Evolutionary conservation across 106 monocot genomes (phyloP).

Genomic region (Amphibolis antarctica): DNA sequence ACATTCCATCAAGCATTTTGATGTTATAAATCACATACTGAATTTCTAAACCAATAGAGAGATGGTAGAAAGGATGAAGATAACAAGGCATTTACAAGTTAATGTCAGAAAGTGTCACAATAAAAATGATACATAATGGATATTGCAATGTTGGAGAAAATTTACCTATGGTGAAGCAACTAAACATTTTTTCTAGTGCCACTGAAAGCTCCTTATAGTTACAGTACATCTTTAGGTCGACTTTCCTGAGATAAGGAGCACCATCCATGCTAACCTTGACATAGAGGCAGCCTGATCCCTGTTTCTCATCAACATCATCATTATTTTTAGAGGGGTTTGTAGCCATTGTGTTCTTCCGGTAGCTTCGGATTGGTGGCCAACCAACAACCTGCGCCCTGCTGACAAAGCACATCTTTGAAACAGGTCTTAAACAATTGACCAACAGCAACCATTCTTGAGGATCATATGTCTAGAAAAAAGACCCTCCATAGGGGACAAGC

Average conservation of each 20-base stretch:
- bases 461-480: not conserved
- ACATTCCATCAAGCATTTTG: too few relatives aligned
- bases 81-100: not conserved
- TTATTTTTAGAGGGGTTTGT: conserved; percentile 39
- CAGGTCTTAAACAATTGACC: not conserved
- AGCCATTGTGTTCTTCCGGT: conserved; percentile 53
- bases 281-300: conserved; percentile 32
- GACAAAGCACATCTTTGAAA: not conserved
- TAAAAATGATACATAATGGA: not conserved
- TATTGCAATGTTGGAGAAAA: not conserved
- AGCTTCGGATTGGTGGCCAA: conserved; percentile 64
- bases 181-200: conserved; percentile 61
- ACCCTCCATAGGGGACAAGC: too few relatives aligned
- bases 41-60: too few relatives aligned
- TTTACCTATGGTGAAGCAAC: conserved; percentile 52
- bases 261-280: conserved; percentile 74
- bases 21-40: too few relatives aligned
- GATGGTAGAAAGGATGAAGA: too few relatives aligned
- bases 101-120: not conserved
- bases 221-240: conserved; percentile 37
- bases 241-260: conserved; percentile 55
- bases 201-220: conserved; percentile 54
- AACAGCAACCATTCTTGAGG: not conserved
- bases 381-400: conserved; percentile 59
- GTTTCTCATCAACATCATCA: conserved; percentile 31